Conservation (phyloP, 345 rosid genomes). For the Xanthoceras sorbifolium region DNA sequence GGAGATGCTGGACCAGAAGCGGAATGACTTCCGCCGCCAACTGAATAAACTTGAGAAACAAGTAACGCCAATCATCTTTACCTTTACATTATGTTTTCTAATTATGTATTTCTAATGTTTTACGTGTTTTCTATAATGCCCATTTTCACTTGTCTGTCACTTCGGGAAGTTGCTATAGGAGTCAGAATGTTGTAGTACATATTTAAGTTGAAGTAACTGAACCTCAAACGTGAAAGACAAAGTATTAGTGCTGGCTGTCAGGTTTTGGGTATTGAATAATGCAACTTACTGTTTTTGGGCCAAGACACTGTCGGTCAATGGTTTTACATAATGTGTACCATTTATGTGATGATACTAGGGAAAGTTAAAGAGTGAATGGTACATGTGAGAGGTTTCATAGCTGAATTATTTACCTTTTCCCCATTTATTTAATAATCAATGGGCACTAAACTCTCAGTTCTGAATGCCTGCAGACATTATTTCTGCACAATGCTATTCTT, state of each 20-base stretch:
- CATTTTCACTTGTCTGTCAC: neutral
- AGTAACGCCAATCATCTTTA: slow-evolving; percentile 34
- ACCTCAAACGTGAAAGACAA: neutral
- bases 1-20: slow-evolving; percentile 86
- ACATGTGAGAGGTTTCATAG: neutral
- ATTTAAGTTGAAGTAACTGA: neutral
- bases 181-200: neutral
- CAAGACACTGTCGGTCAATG: neutral
- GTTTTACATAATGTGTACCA: neutral
- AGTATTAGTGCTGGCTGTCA: neutral
- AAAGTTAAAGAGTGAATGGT: slow-evolving; percentile 7
- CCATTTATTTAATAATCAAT: neutral
- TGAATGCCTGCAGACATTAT: neutral
- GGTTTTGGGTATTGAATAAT: neutral
- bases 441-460: neutral
- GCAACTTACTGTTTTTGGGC: neutral
- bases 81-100: neutral
- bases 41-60: slow-evolving; percentile 77
- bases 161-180: neutral
- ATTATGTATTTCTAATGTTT: neutral
- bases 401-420: neutral
- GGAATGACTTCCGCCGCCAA: slow-evolving; percentile 70
- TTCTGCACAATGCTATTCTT: slow-evolving; percentile 22
- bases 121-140: neutral
- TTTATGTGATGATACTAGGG: neutral